Conservation (phyloP, 306 rosid genomes). For the Gleditsia sinensis region DNA sequence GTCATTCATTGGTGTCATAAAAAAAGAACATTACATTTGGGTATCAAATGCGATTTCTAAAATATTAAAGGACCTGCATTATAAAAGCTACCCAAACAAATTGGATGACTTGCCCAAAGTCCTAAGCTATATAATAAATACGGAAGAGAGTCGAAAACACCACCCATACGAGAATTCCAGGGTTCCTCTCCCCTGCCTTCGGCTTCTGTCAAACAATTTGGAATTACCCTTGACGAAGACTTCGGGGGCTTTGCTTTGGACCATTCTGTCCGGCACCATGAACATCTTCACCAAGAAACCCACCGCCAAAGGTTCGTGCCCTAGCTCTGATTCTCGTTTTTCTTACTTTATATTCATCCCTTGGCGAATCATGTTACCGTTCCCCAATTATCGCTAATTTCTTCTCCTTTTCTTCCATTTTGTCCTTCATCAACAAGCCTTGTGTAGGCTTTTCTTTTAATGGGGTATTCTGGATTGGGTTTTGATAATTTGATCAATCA, state of each 20-base stretch:
- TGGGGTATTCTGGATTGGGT: not conserved
- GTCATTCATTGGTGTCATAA: not conserved
- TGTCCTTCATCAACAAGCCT: not conserved
- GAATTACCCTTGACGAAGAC: slow-evolving; percentile 9
- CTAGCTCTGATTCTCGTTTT: slow-evolving; percentile 23
- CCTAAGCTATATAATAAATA: not conserved
- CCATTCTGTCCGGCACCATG: slow-evolving; percentile 46
- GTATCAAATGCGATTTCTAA: not conserved
- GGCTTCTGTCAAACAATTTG: not conserved
- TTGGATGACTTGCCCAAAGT: not conserved
- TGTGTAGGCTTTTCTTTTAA: no score
- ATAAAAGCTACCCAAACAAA: not conserved
- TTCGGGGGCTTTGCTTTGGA: slow-evolving; percentile 2
- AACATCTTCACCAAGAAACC: slow-evolving; percentile 92
- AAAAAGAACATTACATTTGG: not conserved
- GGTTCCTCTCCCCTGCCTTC: not conserved
- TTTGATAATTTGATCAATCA: not conserved
- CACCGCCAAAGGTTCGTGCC: slow-evolving; percentile 79
- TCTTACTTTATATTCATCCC: not conserved
- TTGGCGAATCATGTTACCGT: not conserved
- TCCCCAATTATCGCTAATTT: not conserved
- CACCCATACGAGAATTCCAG: not conserved
- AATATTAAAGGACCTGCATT: not conserved
- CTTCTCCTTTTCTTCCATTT: not conserved
- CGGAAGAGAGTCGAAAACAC: not conserved